phyloP scores from a whole-genome alignment of 202 grass and related monocot genomes.

The Digitaria exilis region DNA sequence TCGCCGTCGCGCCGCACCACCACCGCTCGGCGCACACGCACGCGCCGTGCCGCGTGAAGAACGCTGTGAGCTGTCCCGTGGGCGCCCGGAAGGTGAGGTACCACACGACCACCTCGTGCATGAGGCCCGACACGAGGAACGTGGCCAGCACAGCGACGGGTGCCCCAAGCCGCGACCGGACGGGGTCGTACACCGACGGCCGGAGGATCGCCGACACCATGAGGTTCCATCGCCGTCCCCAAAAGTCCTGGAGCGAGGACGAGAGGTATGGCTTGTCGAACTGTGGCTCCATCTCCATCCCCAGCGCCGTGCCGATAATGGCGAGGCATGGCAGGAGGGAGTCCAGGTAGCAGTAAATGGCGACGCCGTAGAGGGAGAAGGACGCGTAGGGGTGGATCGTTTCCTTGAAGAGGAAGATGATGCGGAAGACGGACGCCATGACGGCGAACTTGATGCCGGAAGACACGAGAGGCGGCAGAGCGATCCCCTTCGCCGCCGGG shows the following conservation, averaged over 20 bases:
- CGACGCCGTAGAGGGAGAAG: constrained; percentile 21
- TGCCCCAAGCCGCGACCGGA: background rate
- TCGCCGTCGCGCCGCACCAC: constrained; percentile 25
- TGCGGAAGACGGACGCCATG: background rate
- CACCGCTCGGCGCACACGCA: constrained; percentile 42
- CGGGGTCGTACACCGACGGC: constrained; percentile 51
- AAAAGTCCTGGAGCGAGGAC: constrained; percentile 59
- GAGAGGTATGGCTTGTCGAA: constrained; percentile 60
- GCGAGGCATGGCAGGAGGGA: constrained; percentile 51
- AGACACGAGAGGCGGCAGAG: background rate
- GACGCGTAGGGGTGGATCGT: constrained; percentile 31
- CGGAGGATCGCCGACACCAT: constrained; percentile 69
- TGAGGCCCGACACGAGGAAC: constrained; percentile 65
- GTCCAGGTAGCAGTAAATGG: constrained; percentile 54
- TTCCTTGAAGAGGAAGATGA: constrained; percentile 27
- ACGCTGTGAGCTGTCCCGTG: constrained; percentile 37
- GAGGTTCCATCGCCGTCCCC: constrained; percentile 78
- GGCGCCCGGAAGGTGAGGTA: constrained; percentile 46
- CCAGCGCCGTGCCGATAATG: constrained; percentile 16
- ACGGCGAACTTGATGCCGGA: constrained; percentile 14
- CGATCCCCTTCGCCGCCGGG: background rate
- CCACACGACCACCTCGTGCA: constrained; percentile 67
- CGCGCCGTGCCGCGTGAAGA: constrained; percentile 54
- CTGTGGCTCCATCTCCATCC: constrained; percentile 69
- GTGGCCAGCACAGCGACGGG: constrained; percentile 16